Conservation (phyloP, 805 yeast genomes). For the Teunomyces tritomae region DNA sequence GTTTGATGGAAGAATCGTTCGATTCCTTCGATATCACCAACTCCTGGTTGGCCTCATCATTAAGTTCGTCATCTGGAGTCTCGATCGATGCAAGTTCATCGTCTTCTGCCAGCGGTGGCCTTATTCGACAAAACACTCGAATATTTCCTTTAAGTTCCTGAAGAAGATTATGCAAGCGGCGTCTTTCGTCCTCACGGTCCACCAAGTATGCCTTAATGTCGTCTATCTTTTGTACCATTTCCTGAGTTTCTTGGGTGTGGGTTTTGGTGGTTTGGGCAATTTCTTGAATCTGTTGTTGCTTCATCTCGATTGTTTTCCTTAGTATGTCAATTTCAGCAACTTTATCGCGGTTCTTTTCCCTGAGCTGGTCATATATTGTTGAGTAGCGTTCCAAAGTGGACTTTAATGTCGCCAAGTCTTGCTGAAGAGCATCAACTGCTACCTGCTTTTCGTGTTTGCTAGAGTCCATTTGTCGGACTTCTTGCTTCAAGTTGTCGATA, state of each 20-base stretch:
- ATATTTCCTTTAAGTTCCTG: slow-evolving; percentile 92
- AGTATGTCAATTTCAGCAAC: slow-evolving; percentile 16
- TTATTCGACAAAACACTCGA: slow-evolving; percentile 81
- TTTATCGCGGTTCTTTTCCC: slow-evolving; percentile 9
- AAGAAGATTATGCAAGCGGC: slow-evolving; percentile 65
- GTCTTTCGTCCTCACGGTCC: slow-evolving; percentile 53
- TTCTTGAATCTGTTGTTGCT: slow-evolving; percentile 8
- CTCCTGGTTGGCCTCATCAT: slow-evolving; percentile 36
- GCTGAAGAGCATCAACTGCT: slow-evolving; percentile 8
- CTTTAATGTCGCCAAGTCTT: slow-evolving; percentile 3
- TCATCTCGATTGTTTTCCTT: slow-evolving; percentile 8
- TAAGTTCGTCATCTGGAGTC: slow-evolving; percentile 24
- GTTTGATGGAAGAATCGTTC: slow-evolving; percentile 3
- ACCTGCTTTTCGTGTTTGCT: slow-evolving; percentile 3
- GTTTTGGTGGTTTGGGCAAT: slow-evolving; percentile 7
- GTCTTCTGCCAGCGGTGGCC: slow-evolving; percentile 48
- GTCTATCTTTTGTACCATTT: slow-evolving; percentile 3
- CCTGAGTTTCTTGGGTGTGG: slow-evolving; percentile 7
- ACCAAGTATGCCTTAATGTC: slow-evolving; percentile 32
- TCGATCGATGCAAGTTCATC: slow-evolving; percentile 14
- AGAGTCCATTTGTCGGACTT: slow-evolving; percentile 8
- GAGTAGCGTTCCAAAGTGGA: slow-evolving; percentile 1
- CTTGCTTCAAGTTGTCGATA: slow-evolving; percentile 10
- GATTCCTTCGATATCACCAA: slow-evolving; percentile 23
- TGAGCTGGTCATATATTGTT: slow-evolving; percentile 1